Percentiles rank a stretch among this genome's conserved stretches.
These are phyloP conservation scores for Hortaea sp. DNA, from an alignment of 2,329 filamentous ascomycete genomes.

Conservation along the genomic window DNA sequence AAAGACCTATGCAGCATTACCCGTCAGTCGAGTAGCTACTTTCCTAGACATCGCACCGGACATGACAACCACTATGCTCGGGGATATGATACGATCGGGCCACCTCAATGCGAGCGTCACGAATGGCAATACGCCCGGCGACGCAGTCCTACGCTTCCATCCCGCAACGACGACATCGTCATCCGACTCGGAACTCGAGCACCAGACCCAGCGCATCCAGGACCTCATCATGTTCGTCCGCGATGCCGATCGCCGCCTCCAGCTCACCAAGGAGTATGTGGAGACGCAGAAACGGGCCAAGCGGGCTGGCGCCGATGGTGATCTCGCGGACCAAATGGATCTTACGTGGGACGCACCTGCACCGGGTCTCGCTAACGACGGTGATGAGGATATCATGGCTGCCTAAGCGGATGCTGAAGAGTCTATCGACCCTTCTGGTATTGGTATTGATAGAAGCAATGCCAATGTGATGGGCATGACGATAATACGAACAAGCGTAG, in stretches of 20 bases:
- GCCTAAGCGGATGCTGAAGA: not conserved
- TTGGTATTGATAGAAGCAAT: not conserved
- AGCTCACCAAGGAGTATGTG: conserved; percentile 49
- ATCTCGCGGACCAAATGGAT: conserved; percentile 28
- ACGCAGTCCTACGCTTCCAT: conserved; percentile 46
- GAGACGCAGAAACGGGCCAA: conserved; percentile 42
- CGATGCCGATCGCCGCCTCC: conserved; percentile 45
- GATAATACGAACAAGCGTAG: not conserved
- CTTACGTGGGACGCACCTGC: conserved; percentile 19
- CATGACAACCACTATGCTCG: conserved; percentile 43
- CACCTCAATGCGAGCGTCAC: conserved; percentile 43
- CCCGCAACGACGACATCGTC: conserved; percentile 13
- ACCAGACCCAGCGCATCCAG: conserved; percentile 42
- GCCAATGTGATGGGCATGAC: not conserved
- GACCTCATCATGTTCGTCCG: conserved; percentile 42
- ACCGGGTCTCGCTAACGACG: conserved; percentile 6
- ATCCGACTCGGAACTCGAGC: conserved; percentile 32
- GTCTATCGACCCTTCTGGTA: not conserved
- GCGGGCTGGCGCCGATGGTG: conserved; percentile 26
- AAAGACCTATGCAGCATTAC: conserved; percentile 58
- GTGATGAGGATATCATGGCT: conserved; percentile 26
- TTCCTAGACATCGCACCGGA: conserved; percentile 42
- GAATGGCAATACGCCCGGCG: conserved; percentile 27
- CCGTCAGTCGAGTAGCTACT: conserved; percentile 43
- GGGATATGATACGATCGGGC: conserved; percentile 42